Evolutionary conservation across 352 stramenopile genomes (phyloP), one percentile per base, ranked within the genome.

Genomic region (Peronosclerospora sorghi): DNA sequence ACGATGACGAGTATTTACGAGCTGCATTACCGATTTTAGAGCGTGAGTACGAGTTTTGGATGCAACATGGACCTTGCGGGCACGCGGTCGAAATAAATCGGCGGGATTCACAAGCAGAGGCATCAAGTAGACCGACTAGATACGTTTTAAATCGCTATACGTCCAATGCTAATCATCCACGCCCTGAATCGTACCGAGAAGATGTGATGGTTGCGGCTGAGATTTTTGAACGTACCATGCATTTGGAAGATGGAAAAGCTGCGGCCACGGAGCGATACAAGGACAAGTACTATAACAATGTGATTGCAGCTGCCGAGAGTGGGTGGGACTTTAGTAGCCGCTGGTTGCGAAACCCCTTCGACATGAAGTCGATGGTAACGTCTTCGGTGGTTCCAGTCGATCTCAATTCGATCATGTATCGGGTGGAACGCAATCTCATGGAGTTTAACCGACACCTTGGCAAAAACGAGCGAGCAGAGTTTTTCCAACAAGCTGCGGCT

Each of bases 251-350:
- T 10, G 57, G 59, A 13, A 59, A 67, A 29, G 68, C 63, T 21
- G 42, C 41, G 0, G 52, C 55, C 23, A 75, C 52, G 0, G 56
- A 82, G 32, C 51, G 51, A 8, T 66, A 79, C 47, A 85, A 86
- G 44, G 64, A 67, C 38, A 62, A 62, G 35, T 88, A 86, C 49
- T 95, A 88, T 59, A 83, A 80, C 35, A 73, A 90, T 48, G 66
- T 94, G 27, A 86, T 83, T 32, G 71, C 73, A 14, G 84, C 75
- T 10, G 77, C 84, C 5, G 84, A 94, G 59, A 91, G 75, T n/a
- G 84, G 84, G 1, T 95, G 84, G 84, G 84, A 95, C 52, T 95
- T 95, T 42, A 88, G 69, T 47, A 92, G 76, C 40, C 75, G 84
- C 15, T 95, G 84, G 84, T 44, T 94, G 8, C 50, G 61, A 27